A percentile compares a stretch with the other conserved stretches of the same genome.
Evolutionary conservation across 495 filamentous ascomycete genomes (phyloP).

Genomic region (Aspergillus cristatus): DNA sequence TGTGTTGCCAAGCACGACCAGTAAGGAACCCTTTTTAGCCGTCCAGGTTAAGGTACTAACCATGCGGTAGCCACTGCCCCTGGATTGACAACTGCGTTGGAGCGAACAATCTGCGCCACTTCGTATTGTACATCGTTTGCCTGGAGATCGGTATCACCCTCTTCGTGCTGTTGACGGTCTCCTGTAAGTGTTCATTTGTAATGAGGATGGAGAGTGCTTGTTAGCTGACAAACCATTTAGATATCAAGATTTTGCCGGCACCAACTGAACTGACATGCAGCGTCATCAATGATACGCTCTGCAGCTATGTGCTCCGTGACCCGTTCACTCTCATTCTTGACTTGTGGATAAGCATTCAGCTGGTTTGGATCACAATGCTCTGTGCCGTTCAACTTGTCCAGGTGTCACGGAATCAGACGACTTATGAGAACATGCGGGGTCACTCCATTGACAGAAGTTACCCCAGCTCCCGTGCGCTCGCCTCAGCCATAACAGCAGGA

Average conservation of each 20-base stretch:
- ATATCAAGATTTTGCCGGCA: conserved; percentile 46
- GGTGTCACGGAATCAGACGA: conserved; percentile 84
- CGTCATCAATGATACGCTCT: conserved; percentile 63
- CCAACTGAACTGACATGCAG: conserved; percentile 52
- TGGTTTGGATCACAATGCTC: conserved; percentile 93
- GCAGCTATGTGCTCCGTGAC: conserved; percentile 65
- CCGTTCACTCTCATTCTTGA: conserved; percentile 71
- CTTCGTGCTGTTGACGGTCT: conserved; percentile 43
- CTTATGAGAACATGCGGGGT: conserved; percentile 87
- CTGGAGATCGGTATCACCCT: conserved; percentile 66
- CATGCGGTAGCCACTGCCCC: conserved; percentile 71
- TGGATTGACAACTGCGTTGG: conserved; percentile 97
- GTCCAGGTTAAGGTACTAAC: conserved; percentile 28
- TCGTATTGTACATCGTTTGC: conserved; percentile 76
- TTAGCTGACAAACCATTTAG: conserved; percentile 23
- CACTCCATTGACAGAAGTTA: conserved; percentile 44
- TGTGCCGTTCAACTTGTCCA: conserved; percentile 86
- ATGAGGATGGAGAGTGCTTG: not conserved
- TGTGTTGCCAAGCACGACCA: conserved; percentile 97
- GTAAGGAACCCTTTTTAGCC: conserved; percentile 42
- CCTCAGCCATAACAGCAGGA: conserved; percentile 69
- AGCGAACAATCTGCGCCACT: conserved; percentile 90
- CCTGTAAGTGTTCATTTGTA: conserved; percentile 37
- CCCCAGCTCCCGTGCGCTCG: conserved; percentile 55
- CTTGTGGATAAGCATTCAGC: conserved; percentile 71